Evolutionary conservation across 2,329 filamentous ascomycete genomes (phyloP), one percentile per base, ranked within the genome.

Genomic region (Mollisiaceae sp.): DNA sequence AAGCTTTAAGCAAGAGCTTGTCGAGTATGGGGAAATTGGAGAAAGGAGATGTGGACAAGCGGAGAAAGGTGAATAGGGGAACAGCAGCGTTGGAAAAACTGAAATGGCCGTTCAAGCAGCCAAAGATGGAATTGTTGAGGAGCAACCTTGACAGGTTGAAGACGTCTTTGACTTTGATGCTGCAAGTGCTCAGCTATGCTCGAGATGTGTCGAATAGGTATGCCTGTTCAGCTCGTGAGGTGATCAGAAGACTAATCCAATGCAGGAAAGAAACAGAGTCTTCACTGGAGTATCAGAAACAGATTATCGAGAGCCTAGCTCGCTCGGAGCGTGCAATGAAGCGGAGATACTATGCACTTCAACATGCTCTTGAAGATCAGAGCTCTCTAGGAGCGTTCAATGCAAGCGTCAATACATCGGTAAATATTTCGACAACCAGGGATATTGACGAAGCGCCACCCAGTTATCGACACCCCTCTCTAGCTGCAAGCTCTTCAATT

Each of bases 61-160:
- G 32, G n/a, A 67, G 59, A 14, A 63, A 41, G 32, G 60, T 63
- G 9, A 55, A 52, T 22, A 18, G 35, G 20, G 52, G 52, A 38
- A 55, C 15, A 6, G 8, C 20, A 14, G 18, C 22, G 18, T 36
- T 65, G 3, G 63, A 65, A 39, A 65, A 56, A 27, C 47, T 67
- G 57, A 67, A 67, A 36, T 67, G 63, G 63, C 66, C 66, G 0
- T 65, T 67, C 38, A 67, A 65, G 24, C 66, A 67, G 45, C 50
- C 56, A 5, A 67, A 67, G 18, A 67, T 67, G 60, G 66, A 67
- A n/a, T 54, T 67, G 24, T 35, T 65, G 45, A 63, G 66, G 24
- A 54, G 56, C 3, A 67, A 67, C 32, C 36, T 67, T 52, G 66
- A 67, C 38, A 57, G 66, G 22, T 41, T 67, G 63, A 67, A 67